A percentile compares a stretch with the other conserved stretches of the same genome.
Evolutionary conservation across 2,329 filamentous ascomycete species (phyloP).

Genomic region (Nemania bipapillata): DNA sequence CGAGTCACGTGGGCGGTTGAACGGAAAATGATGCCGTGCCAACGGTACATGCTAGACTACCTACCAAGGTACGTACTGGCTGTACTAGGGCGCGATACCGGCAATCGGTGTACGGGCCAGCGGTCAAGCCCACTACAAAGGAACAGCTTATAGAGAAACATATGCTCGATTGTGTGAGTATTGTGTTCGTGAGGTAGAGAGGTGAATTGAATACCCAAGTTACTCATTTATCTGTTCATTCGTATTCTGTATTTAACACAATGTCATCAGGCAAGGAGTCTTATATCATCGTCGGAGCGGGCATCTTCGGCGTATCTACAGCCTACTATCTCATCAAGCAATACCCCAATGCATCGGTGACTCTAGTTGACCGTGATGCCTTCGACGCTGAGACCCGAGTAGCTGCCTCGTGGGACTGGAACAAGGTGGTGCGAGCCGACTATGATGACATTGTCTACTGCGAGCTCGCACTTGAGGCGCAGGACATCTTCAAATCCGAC

Average conservation of each 20-base stretch:
- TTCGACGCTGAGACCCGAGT: conserved; percentile 59
- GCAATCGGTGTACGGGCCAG: neutral
- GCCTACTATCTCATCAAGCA: conserved; percentile 70
- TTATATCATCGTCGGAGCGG: conserved; percentile 71
- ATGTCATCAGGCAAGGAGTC: conserved; percentile 45
- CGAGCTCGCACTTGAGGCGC: conserved; percentile 72
- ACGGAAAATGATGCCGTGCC: conserved; percentile 22
- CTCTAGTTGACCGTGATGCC: conserved; percentile 67
- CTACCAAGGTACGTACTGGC: conserved; percentile 11
- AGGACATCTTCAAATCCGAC: conserved; percentile 63
- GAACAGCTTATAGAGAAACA: neutral
- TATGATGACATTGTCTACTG: conserved; percentile 74
- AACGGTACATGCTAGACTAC: conserved; percentile 13
- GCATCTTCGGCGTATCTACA: conserved; percentile 74
- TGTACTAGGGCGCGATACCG: conserved; percentile 31
- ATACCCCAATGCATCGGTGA: conserved; percentile 63
- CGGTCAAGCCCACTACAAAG: neutral
- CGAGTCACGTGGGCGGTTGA: conserved; percentile 31
- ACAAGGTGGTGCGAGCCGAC: conserved; percentile 77
- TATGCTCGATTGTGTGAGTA: conserved; percentile 5
- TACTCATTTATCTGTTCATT: conserved; percentile 1
- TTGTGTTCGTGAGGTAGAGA: neutral
- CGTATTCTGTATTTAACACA: neutral
- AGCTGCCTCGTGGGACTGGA: conserved; percentile 78
- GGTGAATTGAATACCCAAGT: neutral